Evolutionary conservation across 192 early-diverging fungal genomes (phyloP).

Genomic region (Podila minutissima): DNA sequence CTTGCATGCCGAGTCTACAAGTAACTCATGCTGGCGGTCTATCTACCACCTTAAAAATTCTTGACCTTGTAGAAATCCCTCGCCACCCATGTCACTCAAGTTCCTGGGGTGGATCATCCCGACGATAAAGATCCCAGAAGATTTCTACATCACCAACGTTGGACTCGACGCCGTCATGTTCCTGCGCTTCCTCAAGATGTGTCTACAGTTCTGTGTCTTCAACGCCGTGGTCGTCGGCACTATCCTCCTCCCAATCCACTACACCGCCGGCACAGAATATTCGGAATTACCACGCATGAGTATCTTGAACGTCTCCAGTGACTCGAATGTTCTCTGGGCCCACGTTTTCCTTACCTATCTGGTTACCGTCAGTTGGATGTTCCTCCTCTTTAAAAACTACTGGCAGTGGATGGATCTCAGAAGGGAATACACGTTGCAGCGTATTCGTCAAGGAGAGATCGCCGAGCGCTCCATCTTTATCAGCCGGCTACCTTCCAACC

Average conservation of each 20-base stretch:
- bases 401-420: constrained; percentile 63
- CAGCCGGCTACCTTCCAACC: constrained; percentile 56
- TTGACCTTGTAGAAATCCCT: constrained; percentile 52
- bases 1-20: background rate
- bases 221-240: constrained; percentile 52
- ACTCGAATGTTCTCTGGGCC: constrained; percentile 56
- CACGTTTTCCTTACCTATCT: constrained; percentile 62
- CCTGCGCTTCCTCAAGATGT: constrained; percentile 70
- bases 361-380: constrained; percentile 61
- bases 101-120: constrained; percentile 62
- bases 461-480: constrained; percentile 63
- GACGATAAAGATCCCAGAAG: constrained; percentile 55
- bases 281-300: constrained; percentile 45
- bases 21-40: background rate
- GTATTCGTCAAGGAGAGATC: constrained; percentile 50
- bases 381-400: constrained; percentile 64
- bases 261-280: constrained; percentile 6
- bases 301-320: constrained; percentile 55
- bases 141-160: constrained; percentile 62
- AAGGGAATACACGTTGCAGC: constrained; percentile 51
- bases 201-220: constrained; percentile 59
- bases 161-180: constrained; percentile 72
- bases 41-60: constrained; percentile 7
- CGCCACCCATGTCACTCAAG: constrained; percentile 56
- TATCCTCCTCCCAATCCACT: constrained; percentile 64